Evolutionary conservation across 1,284 basidiomycete genomes (phyloP).

Genomic region (Butyriboletus appendiculatus): DNA sequence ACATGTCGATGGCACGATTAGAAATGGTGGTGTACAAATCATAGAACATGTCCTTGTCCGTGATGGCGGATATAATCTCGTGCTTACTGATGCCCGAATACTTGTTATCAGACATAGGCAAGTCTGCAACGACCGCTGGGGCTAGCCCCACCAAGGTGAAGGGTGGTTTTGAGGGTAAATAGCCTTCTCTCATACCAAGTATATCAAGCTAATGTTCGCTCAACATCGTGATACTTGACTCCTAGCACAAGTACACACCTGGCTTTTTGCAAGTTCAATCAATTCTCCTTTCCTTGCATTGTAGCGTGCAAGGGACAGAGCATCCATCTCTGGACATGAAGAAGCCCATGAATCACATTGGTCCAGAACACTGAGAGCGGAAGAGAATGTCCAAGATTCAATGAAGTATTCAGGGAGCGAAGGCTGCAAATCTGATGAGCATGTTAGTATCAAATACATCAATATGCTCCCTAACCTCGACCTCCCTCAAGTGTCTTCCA

Average conservation of each 20-base stretch:
- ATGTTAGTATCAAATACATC: conserved; percentile 1
- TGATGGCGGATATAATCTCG: conserved; percentile 65
- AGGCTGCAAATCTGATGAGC: conserved; percentile 43
- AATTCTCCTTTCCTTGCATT: conserved; percentile 80
- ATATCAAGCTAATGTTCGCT: conserved; percentile 65
- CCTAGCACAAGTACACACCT: conserved; percentile 48
- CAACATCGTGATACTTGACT: conserved; percentile 3
- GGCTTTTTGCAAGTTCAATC: conserved; percentile 76
- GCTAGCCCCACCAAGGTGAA: conserved; percentile 55
- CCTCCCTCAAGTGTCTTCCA: conserved; percentile 71
- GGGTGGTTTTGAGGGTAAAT: conserved; percentile 72
- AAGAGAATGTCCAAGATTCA: conserved; percentile 94
- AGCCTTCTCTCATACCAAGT: conserved; percentile 71
- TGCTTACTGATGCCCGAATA: conserved; percentile 54
- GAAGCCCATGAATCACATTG: conserved; percentile 80
- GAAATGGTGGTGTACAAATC: conserved; percentile 73
- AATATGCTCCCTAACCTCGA: conserved; percentile 56
- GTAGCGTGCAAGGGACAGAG: conserved; percentile 47
- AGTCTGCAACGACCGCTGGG: conserved; percentile 17
- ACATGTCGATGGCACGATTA: conserved; percentile 81
- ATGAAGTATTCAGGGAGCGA: conserved; percentile 81
- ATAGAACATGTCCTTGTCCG: conserved; percentile 64
- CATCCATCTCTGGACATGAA: conserved; percentile 45
- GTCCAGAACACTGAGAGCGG: conserved; percentile 84
- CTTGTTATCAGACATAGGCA: conserved; percentile 22